Conservation (phyloP, 768 basidiomycete genomes). For the Filobasidium floriforme region DNA sequence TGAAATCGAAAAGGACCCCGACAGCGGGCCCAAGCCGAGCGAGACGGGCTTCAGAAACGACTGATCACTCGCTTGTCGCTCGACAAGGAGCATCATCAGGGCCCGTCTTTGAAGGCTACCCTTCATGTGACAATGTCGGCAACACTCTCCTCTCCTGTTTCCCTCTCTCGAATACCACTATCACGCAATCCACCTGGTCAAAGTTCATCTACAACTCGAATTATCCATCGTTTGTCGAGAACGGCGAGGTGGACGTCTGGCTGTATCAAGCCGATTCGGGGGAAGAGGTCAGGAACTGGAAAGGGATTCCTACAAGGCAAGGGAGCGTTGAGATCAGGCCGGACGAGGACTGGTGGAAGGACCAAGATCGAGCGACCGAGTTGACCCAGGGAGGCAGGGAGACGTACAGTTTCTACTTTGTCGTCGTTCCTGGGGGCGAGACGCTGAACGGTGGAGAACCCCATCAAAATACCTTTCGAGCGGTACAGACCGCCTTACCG, state of each 20-base stretch:
- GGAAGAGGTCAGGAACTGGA: conserved; percentile 14
- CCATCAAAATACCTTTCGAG: conserved; percentile 67
- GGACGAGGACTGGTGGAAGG: conserved; percentile 18
- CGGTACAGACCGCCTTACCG: conserved; percentile 71
- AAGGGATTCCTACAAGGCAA: background rate
- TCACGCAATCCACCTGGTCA: conserved; percentile 68
- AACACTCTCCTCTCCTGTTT: conserved; percentile 73
- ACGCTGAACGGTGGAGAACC: conserved; percentile 55
- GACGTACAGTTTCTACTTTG: conserved; percentile 67
- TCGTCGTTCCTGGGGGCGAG: conserved; percentile 57
- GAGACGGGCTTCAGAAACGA: background rate
- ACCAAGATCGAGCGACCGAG: background rate
- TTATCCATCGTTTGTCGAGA: conserved; percentile 23
- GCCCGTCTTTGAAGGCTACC: conserved; percentile 27
- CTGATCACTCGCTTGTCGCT: background rate
- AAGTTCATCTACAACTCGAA: conserved; percentile 49
- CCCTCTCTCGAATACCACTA: conserved; percentile 53
- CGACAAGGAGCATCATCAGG: conserved; percentile 21
- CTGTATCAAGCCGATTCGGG: conserved; percentile 23
- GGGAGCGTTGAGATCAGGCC: conserved; percentile 17
- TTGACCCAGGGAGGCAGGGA: conserved; percentile 1
- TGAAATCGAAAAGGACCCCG: background rate
- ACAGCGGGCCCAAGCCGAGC: background rate
- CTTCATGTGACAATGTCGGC: conserved; percentile 47
- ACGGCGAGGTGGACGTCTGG: conserved; percentile 20